A percentile compares a stretch with the other conserved stretches of the same genome.
These are phyloP conservation scores for Fusarium avenaceum DNA, from an alignment of 2,329 filamentous ascomycete species.

Conservation along the genomic window DNA sequence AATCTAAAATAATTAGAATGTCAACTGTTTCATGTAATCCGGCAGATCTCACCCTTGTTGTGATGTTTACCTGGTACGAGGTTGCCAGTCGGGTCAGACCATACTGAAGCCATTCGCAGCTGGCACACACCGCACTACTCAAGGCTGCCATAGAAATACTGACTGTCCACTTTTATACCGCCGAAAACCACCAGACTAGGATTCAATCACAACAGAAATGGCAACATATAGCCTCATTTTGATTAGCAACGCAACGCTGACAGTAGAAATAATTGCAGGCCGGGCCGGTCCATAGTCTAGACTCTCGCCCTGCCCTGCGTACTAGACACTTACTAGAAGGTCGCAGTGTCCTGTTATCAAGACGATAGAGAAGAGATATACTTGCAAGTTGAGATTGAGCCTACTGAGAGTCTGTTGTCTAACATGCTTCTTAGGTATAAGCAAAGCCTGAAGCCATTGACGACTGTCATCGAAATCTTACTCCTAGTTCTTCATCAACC, in stretches of 20 bases:
- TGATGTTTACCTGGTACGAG: constrained; percentile 38
- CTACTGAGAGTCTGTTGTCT: constrained; percentile 20
- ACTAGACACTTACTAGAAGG: not conserved
- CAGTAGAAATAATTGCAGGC: not conserved
- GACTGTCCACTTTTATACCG: not conserved
- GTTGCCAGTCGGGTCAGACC: constrained; percentile 35
- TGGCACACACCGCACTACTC: constrained; percentile 19
- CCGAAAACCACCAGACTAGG: constrained; percentile 8
- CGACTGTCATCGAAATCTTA: not conserved
- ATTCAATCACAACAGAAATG: constrained; percentile 13
- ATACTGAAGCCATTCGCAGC: constrained; percentile 38
- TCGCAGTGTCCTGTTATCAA: constrained; percentile 2
- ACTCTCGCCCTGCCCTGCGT: constrained; percentile 21
- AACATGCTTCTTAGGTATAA: constrained; percentile 4
- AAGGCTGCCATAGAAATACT: constrained; percentile 26
- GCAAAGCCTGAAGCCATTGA: constrained; percentile 18
- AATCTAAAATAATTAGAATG: constrained; percentile 14
- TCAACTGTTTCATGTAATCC: constrained; percentile 23
- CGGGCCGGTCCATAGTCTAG: constrained; percentile 12
- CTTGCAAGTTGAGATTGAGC: not conserved
- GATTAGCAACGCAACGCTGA: not conserved
- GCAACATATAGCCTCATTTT: constrained; percentile 6
- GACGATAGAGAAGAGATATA: not conserved
- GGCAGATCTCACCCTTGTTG: constrained; percentile 19
- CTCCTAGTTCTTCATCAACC: constrained; percentile 18